phyloP scores from a whole-genome alignment of 2,329 filamentous ascomycete genomes.

The Fusarium vanettenii region DNA sequence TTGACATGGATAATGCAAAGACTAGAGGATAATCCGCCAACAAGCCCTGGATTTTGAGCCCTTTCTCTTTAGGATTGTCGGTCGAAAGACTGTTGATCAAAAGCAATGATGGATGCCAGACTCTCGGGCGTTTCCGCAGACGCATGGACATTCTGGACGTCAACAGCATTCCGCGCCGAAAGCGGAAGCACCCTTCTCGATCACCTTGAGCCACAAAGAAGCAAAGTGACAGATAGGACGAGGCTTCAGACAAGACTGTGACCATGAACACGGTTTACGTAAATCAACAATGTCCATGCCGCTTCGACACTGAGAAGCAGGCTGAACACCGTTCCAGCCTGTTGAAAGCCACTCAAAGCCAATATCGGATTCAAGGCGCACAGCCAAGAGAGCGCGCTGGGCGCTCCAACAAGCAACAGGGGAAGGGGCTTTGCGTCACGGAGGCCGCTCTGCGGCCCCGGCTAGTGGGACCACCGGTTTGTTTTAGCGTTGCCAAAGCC shows the following conservation, averaged over 20 bases:
- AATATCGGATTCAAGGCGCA: neutral
- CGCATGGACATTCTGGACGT: neutral
- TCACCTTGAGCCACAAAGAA: constrained; percentile 10
- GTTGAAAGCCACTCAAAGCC: constrained; percentile 1
- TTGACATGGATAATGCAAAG: constrained; percentile 11
- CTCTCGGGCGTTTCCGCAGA: neutral
- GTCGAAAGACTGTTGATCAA: neutral
- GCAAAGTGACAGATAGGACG: neutral
- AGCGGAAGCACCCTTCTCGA: constrained; percentile 5
- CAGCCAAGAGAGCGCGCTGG: neutral
- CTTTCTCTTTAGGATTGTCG: neutral
- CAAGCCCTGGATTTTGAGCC: neutral
- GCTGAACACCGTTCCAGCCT: neutral
- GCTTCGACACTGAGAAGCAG: constrained; percentile 1
- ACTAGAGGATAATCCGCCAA: constrained; percentile 8
- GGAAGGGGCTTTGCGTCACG: constrained; percentile 20
- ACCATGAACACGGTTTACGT: neutral
- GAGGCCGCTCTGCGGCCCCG: constrained; percentile 30
- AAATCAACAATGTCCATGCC: neutral
- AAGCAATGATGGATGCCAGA: neutral
- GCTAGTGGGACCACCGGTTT: constrained; percentile 41
- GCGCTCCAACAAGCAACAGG: neutral
- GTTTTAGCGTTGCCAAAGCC: constrained; percentile 46
- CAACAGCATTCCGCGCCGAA: neutral
- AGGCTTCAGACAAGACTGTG: neutral